Evolutionary conservation across 306 rosid species (phyloP).

Genomic region (Sphenostylis stenocarpa): DNA sequence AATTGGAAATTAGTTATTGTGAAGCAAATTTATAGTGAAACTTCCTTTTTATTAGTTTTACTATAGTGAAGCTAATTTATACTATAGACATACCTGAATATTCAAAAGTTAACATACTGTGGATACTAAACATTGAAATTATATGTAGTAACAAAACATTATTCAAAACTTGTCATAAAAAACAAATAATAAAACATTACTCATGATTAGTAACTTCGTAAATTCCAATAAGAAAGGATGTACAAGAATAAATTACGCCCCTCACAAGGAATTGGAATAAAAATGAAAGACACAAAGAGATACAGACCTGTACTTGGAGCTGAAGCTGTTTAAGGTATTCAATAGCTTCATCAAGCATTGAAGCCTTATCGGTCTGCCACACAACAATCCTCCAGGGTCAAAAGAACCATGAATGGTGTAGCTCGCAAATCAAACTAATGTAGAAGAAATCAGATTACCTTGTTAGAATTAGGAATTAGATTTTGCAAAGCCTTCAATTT

Average conservation of each 20-base stretch:
- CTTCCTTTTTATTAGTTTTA: too few species aligned
- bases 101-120: too few species aligned
- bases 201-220: background rate
- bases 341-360: constrained; percentile 96
- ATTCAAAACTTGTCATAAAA: background rate
- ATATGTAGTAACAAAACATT: background rate
- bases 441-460: constrained; percentile 45
- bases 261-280: background rate
- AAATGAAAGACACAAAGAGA: background rate
- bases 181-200: background rate
- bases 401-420: background rate
- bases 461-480: constrained; percentile 89
- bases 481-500: constrained; percentile 94
- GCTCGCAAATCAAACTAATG: background rate
- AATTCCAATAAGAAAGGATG: background rate
- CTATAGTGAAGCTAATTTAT: too few species aligned
- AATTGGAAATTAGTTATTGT: background rate
- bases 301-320: constrained; percentile 88
- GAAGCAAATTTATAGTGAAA: background rate
- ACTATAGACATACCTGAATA: too few species aligned
- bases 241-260: background rate
- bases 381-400: background rate
- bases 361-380: constrained; percentile 89
- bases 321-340: constrained; percentile 98
- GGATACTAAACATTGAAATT: too few species aligned